These are phyloP conservation scores for Geranium rotundifolium DNA, from an alignment of 345 rosid genomes.

Conservation along the genomic window DNA sequence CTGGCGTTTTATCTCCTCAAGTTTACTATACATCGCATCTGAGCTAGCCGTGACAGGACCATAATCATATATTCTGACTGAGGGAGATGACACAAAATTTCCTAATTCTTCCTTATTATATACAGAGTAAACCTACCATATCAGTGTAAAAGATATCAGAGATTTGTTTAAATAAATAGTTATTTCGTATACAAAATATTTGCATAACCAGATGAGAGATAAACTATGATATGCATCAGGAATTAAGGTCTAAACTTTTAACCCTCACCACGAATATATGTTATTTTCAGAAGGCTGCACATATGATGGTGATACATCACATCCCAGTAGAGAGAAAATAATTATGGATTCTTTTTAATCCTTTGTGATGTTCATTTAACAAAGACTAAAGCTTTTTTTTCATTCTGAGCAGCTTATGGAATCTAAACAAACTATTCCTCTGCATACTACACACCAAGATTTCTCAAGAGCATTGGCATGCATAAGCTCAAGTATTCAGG, in stretches of 20 bases:
- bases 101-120: slow-evolving; percentile 55
- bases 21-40: slow-evolving; percentile 21
- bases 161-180: not conserved
- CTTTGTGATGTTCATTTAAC: too few species aligned
- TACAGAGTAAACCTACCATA: slow-evolving; percentile 63
- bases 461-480: not conserved
- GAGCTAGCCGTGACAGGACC: slow-evolving; percentile 32
- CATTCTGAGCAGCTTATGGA: too few species aligned
- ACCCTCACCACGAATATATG: not conserved
- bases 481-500: not conserved
- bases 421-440: too few species aligned
- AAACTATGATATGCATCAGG: not conserved
- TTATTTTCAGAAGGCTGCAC: too few species aligned
- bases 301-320: too few species aligned
- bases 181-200: too few species aligned
- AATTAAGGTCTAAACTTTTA: not conserved
- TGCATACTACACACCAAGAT: too few species aligned
- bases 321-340: too few species aligned
- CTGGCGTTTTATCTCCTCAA: slow-evolving; percentile 46
- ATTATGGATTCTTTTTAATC: too few species aligned
- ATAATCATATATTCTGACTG: slow-evolving; percentile 48
- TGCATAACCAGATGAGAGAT: not conserved
- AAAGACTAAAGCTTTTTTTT: too few species aligned
- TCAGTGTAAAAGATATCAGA: not conserved
- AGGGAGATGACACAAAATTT: slow-evolving; percentile 58